These are phyloP conservation scores for Cladosporium sphaerospermum DNA, from an alignment of 2,329 filamentous ascomycete genomes.

Conservation along the genomic window DNA sequence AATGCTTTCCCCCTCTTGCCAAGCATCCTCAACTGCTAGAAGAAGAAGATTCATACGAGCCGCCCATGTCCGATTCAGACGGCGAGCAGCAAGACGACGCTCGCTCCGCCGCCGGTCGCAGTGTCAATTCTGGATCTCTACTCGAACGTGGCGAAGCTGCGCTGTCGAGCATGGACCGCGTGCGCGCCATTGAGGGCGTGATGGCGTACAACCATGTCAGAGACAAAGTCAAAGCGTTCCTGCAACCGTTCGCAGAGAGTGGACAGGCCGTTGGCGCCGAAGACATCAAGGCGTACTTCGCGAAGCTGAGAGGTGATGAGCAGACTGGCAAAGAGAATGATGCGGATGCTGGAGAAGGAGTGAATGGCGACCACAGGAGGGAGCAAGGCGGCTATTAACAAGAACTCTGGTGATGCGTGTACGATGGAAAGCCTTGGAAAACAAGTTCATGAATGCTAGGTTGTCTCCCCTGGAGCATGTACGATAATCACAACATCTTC, in stretches of 20 bases:
- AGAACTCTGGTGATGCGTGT: slow-evolving; percentile 10
- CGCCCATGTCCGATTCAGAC: slow-evolving; percentile 62
- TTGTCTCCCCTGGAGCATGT: no score
- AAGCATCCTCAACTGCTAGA: slow-evolving; percentile 77
- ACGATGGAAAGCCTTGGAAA: slow-evolving; percentile 7
- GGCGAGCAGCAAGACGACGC: slow-evolving; percentile 52
- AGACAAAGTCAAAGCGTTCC: slow-evolving; percentile 90
- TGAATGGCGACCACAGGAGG: slow-evolving; percentile 26
- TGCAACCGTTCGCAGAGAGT: slow-evolving; percentile 88
- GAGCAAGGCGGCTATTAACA: slow-evolving; percentile 36
- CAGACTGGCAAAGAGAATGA: slow-evolving; percentile 36
- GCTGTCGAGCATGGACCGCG: slow-evolving; percentile 83
- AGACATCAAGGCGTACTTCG: slow-evolving; percentile 95
- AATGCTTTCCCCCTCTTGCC: slow-evolving; percentile 70
- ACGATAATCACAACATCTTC: no score
- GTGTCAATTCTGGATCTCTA: slow-evolving; percentile 69
- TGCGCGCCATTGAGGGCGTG: slow-evolving; percentile 85
- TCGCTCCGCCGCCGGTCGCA: slow-evolving; percentile 33
- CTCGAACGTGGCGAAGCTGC: slow-evolving; percentile 90
- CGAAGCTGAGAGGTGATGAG: slow-evolving; percentile 83
- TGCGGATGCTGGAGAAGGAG: slow-evolving; percentile 22
- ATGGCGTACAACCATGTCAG: slow-evolving; percentile 98
- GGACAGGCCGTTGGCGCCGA: slow-evolving; percentile 84
- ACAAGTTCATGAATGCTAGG: slow-evolving; percentile 7
- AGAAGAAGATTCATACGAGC: slow-evolving; percentile 91